These are phyloP conservation scores for Camellia oleifera DNA, from an alignment of 179 eudicot species.

Conservation along the genomic window DNA sequence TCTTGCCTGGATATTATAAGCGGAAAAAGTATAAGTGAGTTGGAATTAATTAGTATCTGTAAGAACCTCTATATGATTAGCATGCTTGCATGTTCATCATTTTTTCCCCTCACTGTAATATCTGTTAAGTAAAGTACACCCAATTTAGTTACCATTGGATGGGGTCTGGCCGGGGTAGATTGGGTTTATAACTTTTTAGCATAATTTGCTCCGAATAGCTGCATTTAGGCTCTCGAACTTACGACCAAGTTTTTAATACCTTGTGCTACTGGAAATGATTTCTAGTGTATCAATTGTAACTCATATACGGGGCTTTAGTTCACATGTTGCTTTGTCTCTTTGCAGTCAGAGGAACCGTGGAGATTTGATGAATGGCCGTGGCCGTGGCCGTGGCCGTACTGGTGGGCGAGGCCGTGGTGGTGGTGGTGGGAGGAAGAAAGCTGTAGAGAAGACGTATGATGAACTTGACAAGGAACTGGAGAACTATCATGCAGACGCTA, in stretches of 20 bases:
- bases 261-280: neutral
- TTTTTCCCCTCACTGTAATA: too few relatives aligned
- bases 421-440: conserved; percentile 36
- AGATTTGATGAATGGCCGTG: conserved; percentile 42
- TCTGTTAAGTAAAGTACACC: too few relatives aligned
- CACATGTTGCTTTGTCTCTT: neutral
- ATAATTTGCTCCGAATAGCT: too few relatives aligned
- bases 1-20: neutral
- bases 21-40: neutral
- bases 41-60: too few relatives aligned
- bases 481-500: conserved; percentile 75
- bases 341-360: conserved; percentile 60
- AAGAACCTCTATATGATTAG: too few relatives aligned
- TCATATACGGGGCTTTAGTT: neutral
- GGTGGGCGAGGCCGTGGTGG: conserved; percentile 28
- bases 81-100: too few relatives aligned
- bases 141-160: too few relatives aligned
- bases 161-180: too few relatives aligned
- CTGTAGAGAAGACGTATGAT: conserved; percentile 59
- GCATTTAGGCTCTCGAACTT: too few relatives aligned
- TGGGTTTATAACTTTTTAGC: too few relatives aligned
- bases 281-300: neutral
- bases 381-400: conserved; percentile 8
- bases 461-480: conserved; percentile 93
- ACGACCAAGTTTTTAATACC: neutral